These are phyloP conservation scores for Ammopiptanthus mongolicus DNA, from an alignment of 306 rosid species.

Conservation along the genomic window DNA sequence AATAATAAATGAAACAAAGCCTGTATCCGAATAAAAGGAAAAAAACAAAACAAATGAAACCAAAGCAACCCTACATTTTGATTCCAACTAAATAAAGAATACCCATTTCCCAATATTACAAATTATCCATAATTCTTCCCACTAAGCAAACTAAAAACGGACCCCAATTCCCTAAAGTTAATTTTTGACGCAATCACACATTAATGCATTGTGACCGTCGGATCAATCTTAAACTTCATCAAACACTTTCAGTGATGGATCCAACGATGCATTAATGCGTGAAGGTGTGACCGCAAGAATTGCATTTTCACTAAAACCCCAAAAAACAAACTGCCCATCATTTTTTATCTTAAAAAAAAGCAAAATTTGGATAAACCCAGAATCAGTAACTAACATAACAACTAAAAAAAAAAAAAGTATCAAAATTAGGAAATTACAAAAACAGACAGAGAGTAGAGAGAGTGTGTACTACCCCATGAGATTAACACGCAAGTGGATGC, in stretches of 20 bases:
- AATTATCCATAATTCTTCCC: not conserved
- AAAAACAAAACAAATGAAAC: not conserved
- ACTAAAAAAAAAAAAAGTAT: not conserved
- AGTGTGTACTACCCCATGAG: constrained; percentile 92
- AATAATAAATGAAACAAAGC: no score
- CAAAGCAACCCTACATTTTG: not conserved
- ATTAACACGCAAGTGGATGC: constrained; percentile 68
- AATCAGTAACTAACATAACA: constrained; percentile 2
- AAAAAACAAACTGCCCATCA: not conserved
- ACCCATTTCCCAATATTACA: not conserved
- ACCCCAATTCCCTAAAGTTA: no score
- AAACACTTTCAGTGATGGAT: no score
- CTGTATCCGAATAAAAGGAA: not conserved
- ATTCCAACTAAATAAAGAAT: not conserved
- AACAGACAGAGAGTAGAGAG: constrained; percentile 23
- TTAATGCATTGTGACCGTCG: no score
- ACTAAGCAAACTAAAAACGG: not conserved
- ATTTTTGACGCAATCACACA: no score
- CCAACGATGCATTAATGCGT: no score
- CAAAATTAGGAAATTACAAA: not conserved
- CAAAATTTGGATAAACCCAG: constrained; percentile 11
- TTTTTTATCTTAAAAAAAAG: not conserved
- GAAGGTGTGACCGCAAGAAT: no score
- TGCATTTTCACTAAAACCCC: constrained; percentile 5
- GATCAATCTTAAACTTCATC: no score